Conservation (phyloP, 2,329 filamentous ascomycete species). For the Proliferodiscus dingleyae region DNA sequence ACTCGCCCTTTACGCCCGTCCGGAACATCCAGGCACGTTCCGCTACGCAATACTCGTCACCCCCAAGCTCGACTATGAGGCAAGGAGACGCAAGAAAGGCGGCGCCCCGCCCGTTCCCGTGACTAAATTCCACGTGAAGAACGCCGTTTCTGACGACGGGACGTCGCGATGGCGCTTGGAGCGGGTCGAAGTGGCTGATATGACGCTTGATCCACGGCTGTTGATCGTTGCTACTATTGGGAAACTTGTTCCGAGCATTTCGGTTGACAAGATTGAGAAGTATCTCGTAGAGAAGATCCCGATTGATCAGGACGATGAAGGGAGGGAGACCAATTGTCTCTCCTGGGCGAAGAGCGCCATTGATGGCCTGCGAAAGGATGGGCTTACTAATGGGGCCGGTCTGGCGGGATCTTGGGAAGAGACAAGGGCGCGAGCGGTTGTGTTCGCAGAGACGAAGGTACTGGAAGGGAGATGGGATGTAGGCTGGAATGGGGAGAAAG, state of each 20-base stretch:
- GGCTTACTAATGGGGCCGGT: not conserved
- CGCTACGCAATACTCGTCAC: slow-evolving; percentile 2
- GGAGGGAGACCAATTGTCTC: not conserved
- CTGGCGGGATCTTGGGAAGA: slow-evolving; percentile 1
- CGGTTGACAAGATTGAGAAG: not conserved
- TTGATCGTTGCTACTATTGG: not conserved
- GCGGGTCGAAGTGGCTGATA: not conserved
- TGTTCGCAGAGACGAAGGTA: not conserved
- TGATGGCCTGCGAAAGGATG: not conserved
- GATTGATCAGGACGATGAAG: not conserved
- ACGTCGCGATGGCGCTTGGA: not conserved
- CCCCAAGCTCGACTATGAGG: not conserved
- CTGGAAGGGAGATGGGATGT: not conserved
- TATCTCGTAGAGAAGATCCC: not conserved
- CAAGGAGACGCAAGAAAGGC: not conserved
- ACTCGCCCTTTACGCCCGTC: slow-evolving; percentile 3
- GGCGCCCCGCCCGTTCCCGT: not conserved
- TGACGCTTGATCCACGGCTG: not conserved
- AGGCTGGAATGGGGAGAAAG: slow-evolving; percentile 1
- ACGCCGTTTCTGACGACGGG: not conserved
- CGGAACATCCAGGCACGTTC: not conserved
- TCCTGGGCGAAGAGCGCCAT: slow-evolving; percentile 1
- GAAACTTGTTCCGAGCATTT: not conserved
- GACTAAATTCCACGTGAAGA: slow-evolving; percentile 1
- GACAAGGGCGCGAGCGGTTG: not conserved